Base-by-base conservation (phyloP, 2,329 filamentous ascomycete species). In the Fonsecaea multimorphosa region DNA sequence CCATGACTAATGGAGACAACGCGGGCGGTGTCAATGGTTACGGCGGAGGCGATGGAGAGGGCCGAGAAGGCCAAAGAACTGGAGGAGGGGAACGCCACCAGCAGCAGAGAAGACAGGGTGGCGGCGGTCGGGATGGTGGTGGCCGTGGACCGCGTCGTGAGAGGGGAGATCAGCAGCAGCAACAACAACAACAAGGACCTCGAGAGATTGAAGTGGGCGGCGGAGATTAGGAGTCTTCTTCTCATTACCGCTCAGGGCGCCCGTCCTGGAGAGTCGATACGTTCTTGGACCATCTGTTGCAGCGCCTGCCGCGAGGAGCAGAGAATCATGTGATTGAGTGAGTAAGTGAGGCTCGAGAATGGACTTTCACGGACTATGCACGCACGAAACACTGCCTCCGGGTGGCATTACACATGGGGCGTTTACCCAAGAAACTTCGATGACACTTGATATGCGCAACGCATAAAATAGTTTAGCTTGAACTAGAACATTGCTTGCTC, bases 121-220 rank as follows among this genome's bases (percentile, higher is more conserved):
- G 71, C 11, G 67, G 70, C n/a, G n/a, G n/a, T n/a, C n/a, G n/a
- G n/a, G n/a, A n/a, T 56, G 62, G 65, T 14, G 62, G 66, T 24
- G n/a, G 64, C 31, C 61, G 74, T 68, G 76, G 69, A 31, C 51
- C 52, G 11, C 54, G 60, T 40, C 70, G 72, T 53, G 75, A 74
- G 46, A 70, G 58, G 40, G 58, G 54, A 16, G 59, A 73, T 58
- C 67, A 72, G 36, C 68, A 70, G 55, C 72, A 74, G 65, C 73
- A 61, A 16, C 61, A 64, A 44, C 73, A 61, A 16, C 61, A 64
- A 44, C 56, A 60, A 22, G 52, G 74, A 64, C 69, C 74, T 19
- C 75, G 75, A 58, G 78, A 80, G 73, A 73, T 79, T 56, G 78
- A 79, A 59, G 58, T 74, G 64, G 76, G 69, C 51, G 74, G 71